These are phyloP conservation scores for Przewalskia tangutica DNA, from an alignment of 257 asterid genomes.

Conservation along the genomic window DNA sequence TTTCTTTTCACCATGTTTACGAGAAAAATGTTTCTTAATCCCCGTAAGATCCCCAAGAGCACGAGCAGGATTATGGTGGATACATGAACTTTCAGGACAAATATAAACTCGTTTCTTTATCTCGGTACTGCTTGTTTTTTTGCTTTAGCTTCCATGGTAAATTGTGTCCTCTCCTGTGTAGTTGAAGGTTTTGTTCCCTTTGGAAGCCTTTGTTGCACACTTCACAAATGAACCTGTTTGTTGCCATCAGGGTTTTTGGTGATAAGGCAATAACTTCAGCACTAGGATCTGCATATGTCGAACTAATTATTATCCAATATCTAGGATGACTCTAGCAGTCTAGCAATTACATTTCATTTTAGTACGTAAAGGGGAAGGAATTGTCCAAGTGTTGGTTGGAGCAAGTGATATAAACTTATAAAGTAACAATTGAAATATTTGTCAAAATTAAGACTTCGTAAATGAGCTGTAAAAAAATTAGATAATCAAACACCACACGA, in stretches of 20 bases:
- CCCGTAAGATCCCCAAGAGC: constrained; percentile 10
- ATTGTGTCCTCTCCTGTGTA: constrained; percentile 11
- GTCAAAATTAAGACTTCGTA: too few relatives aligned
- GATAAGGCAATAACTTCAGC: constrained; percentile 8
- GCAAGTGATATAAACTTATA: too few relatives aligned
- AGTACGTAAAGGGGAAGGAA: too few relatives aligned
- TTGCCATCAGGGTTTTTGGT: constrained; percentile 9
- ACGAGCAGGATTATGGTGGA: constrained; percentile 7
- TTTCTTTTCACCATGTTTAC: constrained; percentile 16
- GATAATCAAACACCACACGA: too few relatives aligned
- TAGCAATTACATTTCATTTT: too few relatives aligned
- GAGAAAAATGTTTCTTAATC: constrained; percentile 6
- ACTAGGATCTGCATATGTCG: constrained; percentile 3
- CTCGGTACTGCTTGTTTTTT: neutral
- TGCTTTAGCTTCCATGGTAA: constrained; percentile 11
- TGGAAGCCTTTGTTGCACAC: constrained; percentile 8
- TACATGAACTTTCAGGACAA: constrained; percentile 7
- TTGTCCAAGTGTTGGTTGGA: too few relatives aligned
- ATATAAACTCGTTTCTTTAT: constrained; percentile 5
- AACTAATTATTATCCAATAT: neutral
- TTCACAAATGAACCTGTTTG: constrained; percentile 10
- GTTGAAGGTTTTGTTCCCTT: constrained; percentile 12
- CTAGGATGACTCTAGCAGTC: too few relatives aligned
- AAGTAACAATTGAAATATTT: too few relatives aligned
- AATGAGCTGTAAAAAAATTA: too few relatives aligned